Evolutionary conservation across 1,284 basidiomycete species (phyloP).

Genomic region (Polyporus tsugae): DNA sequence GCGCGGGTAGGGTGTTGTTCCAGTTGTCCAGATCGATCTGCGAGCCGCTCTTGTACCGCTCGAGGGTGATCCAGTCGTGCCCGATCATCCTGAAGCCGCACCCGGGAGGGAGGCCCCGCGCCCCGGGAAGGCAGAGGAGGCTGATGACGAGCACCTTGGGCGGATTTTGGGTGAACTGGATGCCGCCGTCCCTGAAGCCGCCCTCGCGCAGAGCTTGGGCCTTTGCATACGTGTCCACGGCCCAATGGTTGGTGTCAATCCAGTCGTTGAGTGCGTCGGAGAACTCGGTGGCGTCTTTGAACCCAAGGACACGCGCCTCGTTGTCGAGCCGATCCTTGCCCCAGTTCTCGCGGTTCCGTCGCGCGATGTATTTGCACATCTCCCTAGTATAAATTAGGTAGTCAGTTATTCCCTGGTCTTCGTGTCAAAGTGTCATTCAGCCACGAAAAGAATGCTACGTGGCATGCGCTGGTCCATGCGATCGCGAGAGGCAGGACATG

Average conservation of each 20-base stretch:
- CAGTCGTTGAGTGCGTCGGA: neutral
- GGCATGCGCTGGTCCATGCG: neutral
- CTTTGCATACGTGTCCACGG: neutral
- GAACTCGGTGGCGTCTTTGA: conserved; percentile 1
- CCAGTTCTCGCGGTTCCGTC: conserved; percentile 1
- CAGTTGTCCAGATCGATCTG: neutral
- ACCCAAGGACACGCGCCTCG: neutral
- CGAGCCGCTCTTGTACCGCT: neutral
- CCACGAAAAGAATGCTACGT: neutral
- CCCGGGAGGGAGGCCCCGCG: neutral
- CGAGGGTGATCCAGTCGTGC: conserved; percentile 4
- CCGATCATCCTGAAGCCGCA: neutral
- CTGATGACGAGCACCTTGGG: neutral
- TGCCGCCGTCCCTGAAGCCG: neutral
- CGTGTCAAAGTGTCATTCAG: neutral
- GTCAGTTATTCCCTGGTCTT: neutral
- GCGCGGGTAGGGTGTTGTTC: neutral
- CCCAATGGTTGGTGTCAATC: neutral
- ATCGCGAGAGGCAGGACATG: neutral
- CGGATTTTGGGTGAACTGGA: conserved; percentile 1
- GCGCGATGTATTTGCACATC: neutral
- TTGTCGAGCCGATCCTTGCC: neutral
- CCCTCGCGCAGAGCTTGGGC: conserved; percentile 1
- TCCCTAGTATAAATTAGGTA: neutral
- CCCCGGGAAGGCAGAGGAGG: neutral